A percentile compares a stretch with the other conserved stretches of the same genome.
These are phyloP conservation scores for Aspergillus baeticus DNA, from an alignment of 495 filamentous ascomycete species.

Conservation along the genomic window DNA sequence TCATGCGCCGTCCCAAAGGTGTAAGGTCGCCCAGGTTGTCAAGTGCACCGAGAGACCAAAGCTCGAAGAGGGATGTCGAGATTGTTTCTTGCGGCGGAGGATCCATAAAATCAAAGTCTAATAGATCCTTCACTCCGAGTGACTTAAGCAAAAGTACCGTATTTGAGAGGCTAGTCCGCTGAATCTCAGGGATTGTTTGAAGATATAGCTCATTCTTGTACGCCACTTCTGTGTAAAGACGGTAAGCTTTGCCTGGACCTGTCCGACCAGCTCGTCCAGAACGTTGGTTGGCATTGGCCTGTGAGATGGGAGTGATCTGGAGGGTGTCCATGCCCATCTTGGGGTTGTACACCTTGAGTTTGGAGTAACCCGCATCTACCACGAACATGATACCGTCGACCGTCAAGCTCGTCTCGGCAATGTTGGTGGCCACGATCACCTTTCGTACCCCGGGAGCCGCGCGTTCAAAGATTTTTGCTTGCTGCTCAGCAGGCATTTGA, in stretches of 20 bases:
- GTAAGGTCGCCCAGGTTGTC: slow-evolving; percentile 94
- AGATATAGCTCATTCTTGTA: slow-evolving; percentile 98
- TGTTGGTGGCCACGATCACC: slow-evolving; percentile 97
- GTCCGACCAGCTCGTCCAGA: slow-evolving; percentile 94
- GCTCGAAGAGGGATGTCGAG: slow-evolving; percentile 93
- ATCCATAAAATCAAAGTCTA: slow-evolving; percentile 99
- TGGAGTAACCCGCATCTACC: slow-evolving; percentile 93
- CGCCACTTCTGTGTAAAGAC: slow-evolving; percentile 89
- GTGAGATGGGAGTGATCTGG: slow-evolving; percentile 96
- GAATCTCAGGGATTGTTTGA: slow-evolving; percentile 97
- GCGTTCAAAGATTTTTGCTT: slow-evolving; percentile 95
- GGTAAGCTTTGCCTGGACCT: slow-evolving; percentile 92
- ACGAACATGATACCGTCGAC: slow-evolving; percentile 99
- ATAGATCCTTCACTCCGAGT: slow-evolving; percentile 86
- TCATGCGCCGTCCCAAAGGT: slow-evolving; percentile 85
- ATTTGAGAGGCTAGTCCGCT: slow-evolving; percentile 92
- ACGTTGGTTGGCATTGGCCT: slow-evolving; percentile 91
- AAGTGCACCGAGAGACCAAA: slow-evolving; percentile 94
- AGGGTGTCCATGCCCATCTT: slow-evolving; percentile 99
- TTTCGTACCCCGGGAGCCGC: slow-evolving; percentile 90
- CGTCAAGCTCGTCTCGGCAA: slow-evolving; percentile 96
- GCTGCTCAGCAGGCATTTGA: slow-evolving; percentile 97
- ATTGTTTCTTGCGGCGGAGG: slow-evolving; percentile 98
- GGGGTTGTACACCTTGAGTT: slow-evolving; percentile 98
- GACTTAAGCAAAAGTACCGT: slow-evolving; percentile 94